Evolutionary conservation across 257 asterid species (phyloP).

Genomic region (Solanum gandarillasii): DNA sequence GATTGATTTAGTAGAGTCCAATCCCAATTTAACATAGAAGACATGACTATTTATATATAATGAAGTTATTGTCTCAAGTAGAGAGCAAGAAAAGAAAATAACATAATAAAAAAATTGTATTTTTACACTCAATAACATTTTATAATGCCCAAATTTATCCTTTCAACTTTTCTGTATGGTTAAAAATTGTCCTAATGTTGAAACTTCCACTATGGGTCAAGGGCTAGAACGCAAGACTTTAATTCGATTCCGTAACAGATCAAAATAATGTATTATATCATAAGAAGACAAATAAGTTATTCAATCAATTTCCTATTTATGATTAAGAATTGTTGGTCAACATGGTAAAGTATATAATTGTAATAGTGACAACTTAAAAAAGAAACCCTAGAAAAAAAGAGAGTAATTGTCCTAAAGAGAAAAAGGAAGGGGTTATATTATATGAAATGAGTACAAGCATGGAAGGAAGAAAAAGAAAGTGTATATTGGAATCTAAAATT

Average conservation of each 20-base stretch:
- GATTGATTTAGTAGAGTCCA: background rate
- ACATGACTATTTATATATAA: background rate
- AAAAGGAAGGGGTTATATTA: background rate
- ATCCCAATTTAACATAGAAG: background rate
- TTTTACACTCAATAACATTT: background rate
- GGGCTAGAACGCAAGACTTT: background rate
- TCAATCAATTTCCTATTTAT: background rate
- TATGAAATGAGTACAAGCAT: background rate
- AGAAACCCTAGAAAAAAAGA: background rate
- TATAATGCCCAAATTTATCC: background rate
- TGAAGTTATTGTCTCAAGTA: background rate
- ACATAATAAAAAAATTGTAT: too few relatives aligned
- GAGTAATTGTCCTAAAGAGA: background rate
- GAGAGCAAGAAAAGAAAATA: background rate
- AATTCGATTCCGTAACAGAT: too few relatives aligned
- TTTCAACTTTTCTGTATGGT: background rate
- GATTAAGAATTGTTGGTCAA: background rate
- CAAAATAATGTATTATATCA: too few relatives aligned
- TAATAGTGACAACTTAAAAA: background rate
- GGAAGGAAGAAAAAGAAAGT: background rate
- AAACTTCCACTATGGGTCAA: background rate
- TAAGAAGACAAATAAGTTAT: background rate
- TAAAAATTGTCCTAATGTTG: background rate
- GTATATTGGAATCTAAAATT: conserved; percentile 1
- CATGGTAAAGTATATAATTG: background rate